A percentile compares a stretch with the other conserved stretches of the same genome.
phyloP scores from a whole-genome alignment of 2,329 filamentous ascomycete genomes.

The Diplodia sapinea region DNA sequence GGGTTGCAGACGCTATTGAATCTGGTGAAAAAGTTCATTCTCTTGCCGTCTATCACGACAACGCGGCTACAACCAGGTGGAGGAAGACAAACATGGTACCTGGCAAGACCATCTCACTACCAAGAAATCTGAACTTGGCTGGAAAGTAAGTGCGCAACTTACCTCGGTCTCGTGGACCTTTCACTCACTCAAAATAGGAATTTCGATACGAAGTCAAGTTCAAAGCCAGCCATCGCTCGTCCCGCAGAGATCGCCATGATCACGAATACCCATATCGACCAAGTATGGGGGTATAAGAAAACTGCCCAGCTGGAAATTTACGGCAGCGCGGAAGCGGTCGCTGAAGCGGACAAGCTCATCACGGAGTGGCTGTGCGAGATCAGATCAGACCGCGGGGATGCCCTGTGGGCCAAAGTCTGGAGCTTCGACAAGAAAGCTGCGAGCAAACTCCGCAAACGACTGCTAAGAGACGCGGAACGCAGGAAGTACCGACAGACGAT shows the following conservation, averaged over 20 bases:
- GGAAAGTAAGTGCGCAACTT: not conserved
- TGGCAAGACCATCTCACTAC: not conserved
- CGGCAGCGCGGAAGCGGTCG: not conserved
- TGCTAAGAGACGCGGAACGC: constrained; percentile 13
- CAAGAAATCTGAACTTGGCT: not conserved
- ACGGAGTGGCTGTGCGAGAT: not conserved
- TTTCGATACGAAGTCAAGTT: not conserved
- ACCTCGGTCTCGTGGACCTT: no score
- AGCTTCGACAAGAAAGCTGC: not conserved
- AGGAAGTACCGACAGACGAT: constrained; percentile 33
- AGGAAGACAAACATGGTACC: not conserved
- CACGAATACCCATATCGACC: not conserved
- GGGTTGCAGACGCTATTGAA: not conserved
- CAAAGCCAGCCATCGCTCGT: constrained; percentile 1
- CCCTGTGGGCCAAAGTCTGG: constrained; percentile 14
- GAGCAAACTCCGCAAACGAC: constrained; percentile 2
- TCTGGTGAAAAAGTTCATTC: not conserved
- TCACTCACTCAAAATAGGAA: not conserved
- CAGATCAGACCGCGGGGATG: not conserved
- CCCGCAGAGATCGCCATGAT: constrained; percentile 1
- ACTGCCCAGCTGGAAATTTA: not conserved
- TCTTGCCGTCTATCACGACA: constrained; percentile 10
- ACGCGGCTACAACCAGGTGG: not conserved
- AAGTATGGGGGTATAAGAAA: not conserved
- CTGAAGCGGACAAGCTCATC: not conserved